These are phyloP conservation scores for Suillus decipiens DNA, from an alignment of 768 basidiomycete species.

Conservation along the genomic window DNA sequence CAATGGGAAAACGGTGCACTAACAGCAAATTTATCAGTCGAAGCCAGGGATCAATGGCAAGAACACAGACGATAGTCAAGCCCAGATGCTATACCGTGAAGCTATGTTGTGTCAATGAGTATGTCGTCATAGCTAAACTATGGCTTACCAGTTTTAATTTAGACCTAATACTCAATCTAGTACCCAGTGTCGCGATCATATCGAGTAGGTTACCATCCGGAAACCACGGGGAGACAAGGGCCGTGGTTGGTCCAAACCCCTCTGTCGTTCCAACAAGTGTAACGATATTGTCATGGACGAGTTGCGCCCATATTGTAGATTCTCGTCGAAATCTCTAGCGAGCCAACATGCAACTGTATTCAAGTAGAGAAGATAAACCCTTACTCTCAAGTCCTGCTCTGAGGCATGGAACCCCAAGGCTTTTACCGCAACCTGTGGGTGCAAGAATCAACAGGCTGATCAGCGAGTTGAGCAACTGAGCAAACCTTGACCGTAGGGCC, in stretches of 20 bases:
- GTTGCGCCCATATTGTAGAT: slow-evolving; percentile 18
- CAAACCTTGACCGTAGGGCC: neutral
- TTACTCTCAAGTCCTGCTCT: neutral
- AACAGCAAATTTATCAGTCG: neutral
- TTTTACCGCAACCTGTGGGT: slow-evolving; percentile 6
- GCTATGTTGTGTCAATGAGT: neutral
- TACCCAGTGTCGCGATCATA: slow-evolving; percentile 8
- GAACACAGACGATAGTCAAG: neutral
- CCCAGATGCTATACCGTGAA: slow-evolving; percentile 4
- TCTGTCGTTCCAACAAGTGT: slow-evolving; percentile 17
- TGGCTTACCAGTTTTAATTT: slow-evolving; percentile 17
- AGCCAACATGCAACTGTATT: too few species aligned
- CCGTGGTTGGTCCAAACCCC: slow-evolving; percentile 16
- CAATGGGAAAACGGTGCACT: neutral
- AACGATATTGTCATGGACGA: slow-evolving; percentile 21
- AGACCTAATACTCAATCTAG: slow-evolving; percentile 8
- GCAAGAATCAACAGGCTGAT: neutral
- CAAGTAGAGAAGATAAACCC: neutral
- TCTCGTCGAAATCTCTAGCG: slow-evolving; percentile 20
- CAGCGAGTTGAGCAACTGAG: neutral
- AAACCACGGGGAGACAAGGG: slow-evolving; percentile 21
- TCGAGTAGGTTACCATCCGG: slow-evolving; percentile 7
- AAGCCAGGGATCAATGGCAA: neutral
- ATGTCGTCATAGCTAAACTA: neutral
- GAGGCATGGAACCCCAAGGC: neutral